These are phyloP conservation scores for Hemisphaericaspora nanyangensis DNA, from an alignment of 805 yeast genomes.

Conservation along the genomic window DNA sequence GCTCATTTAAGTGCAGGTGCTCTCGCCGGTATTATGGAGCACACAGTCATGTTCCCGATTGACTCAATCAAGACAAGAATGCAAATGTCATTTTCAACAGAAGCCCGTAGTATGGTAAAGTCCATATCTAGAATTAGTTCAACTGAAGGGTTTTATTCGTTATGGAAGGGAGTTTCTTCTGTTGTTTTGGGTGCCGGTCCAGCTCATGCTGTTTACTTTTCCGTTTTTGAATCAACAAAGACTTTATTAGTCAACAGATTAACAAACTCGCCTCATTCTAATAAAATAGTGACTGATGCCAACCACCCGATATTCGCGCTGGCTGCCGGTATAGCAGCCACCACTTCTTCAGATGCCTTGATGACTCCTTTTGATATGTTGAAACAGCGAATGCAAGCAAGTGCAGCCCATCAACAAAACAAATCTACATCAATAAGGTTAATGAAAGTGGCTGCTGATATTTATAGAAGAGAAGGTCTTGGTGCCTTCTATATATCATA, in stretches of 20 bases:
- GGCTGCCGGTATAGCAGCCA: conserved; percentile 85
- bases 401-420: conserved; percentile 4
- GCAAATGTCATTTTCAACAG: conserved; percentile 51
- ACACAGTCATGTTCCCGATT: conserved; percentile 92
- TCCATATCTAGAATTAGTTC: conserved; percentile 76
- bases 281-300: conserved; percentile 51
- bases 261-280: conserved; percentile 28
- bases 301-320: conserved; percentile 83
- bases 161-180: conserved; percentile 93
- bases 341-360: conserved; percentile 88
- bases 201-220: conserved; percentile 94
- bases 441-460: conserved; percentile 38
- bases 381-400: conserved; percentile 88
- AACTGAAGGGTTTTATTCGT: conserved; percentile 79
- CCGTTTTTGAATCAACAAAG: conserved; percentile 85
- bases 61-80: conserved; percentile 95
- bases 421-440: conserved; percentile 22
- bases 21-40: conserved; percentile 99
- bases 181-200: conserved; percentile 98
- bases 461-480: conserved; percentile 62
- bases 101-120: conserved; percentile 47
- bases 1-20: conserved; percentile 93
- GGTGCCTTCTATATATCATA: conserved; percentile 87
- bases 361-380: conserved; percentile 97
- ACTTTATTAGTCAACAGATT: conserved; percentile 47